Percentiles rank a stretch among this genome's conserved stretches.
These are phyloP conservation scores for Bertia moriformis DNA, from an alignment of 2,329 filamentous ascomycete genomes.

Conservation along the genomic window DNA sequence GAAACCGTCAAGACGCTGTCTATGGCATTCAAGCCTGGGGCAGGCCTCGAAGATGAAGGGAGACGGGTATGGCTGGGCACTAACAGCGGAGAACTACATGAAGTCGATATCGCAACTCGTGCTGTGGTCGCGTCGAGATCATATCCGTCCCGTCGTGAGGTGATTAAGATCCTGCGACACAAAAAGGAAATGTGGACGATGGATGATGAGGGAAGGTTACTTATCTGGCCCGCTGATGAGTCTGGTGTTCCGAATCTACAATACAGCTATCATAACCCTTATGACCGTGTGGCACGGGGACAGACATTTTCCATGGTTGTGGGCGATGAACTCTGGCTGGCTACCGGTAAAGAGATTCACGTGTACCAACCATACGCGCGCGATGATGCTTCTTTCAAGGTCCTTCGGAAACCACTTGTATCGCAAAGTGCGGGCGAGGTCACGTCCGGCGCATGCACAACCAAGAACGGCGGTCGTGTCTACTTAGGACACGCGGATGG, in stretches of 20 bases:
- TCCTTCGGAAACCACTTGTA: constrained; percentile 55
- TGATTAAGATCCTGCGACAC: constrained; percentile 75
- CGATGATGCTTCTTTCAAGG: constrained; percentile 58
- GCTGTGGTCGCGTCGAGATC: constrained; percentile 54
- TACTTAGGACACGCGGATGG: constrained; percentile 89
- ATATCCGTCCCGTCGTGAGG: constrained; percentile 60
- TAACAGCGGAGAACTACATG: constrained; percentile 73
- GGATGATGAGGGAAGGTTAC: constrained; percentile 74
- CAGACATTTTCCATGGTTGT: constrained; percentile 82
- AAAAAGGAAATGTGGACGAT: constrained; percentile 86
- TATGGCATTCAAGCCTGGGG: constrained; percentile 71
- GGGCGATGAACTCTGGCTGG: constrained; percentile 77
- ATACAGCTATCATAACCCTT: constrained; percentile 53
- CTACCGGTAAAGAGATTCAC: constrained; percentile 71
- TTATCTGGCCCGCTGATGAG: constrained; percentile 72
- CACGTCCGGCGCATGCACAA: constrained; percentile 66
- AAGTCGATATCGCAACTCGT: constrained; percentile 68
- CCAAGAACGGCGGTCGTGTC: constrained; percentile 61
- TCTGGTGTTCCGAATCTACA: constrained; percentile 53
- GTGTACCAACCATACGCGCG: constrained; percentile 64
- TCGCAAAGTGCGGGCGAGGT: constrained; percentile 71
- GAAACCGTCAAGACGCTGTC: constrained; percentile 74
- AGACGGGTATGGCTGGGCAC: constrained; percentile 78
- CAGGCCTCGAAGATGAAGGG: constrained; percentile 67
- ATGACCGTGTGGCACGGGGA: constrained; percentile 63